phyloP scores from a whole-genome alignment of 208 protist genomes.

The Leishmania turanica region DNA sequence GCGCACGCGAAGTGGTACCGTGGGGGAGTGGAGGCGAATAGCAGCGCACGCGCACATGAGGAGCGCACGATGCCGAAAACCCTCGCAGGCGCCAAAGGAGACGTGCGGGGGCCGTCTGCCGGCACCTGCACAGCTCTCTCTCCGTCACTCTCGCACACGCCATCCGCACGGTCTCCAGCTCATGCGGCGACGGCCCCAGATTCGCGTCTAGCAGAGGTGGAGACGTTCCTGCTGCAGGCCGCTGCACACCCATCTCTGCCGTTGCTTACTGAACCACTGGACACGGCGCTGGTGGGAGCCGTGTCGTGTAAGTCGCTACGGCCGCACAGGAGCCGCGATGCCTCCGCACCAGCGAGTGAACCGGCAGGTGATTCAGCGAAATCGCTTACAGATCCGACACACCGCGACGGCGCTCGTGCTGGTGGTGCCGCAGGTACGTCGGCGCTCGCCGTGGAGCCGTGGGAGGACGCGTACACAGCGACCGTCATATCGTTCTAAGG shows the following conservation, averaged over 20 bases:
- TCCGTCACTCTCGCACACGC: not conserved
- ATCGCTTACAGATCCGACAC: not conserved
- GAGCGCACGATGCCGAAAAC: not conserved
- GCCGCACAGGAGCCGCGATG: not conserved
- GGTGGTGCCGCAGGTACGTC: not conserved
- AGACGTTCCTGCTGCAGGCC: conserved; percentile 16
- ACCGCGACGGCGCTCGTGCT: not conserved
- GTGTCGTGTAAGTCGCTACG: not conserved
- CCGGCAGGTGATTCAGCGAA: not conserved
- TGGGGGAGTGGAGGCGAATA: not conserved
- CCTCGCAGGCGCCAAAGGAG: not conserved
- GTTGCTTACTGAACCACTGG: not conserved
- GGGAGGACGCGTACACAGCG: conserved; percentile 28
- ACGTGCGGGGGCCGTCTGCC: not conserved
- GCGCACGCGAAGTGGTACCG: no score
- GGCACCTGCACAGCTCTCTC: not conserved
- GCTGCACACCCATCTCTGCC: not conserved
- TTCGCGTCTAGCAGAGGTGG: conserved; percentile 20
- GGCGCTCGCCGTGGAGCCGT: conserved; percentile 4
- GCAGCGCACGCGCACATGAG: not conserved
- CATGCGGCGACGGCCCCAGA: not conserved
- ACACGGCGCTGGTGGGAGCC: not conserved
- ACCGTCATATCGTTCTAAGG: conserved; percentile 25
- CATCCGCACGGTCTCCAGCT: not conserved
- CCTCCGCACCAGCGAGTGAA: not conserved